Conservation (phyloP, 176 grass and related monocot genomes). For the Triticum urartu region DNA sequence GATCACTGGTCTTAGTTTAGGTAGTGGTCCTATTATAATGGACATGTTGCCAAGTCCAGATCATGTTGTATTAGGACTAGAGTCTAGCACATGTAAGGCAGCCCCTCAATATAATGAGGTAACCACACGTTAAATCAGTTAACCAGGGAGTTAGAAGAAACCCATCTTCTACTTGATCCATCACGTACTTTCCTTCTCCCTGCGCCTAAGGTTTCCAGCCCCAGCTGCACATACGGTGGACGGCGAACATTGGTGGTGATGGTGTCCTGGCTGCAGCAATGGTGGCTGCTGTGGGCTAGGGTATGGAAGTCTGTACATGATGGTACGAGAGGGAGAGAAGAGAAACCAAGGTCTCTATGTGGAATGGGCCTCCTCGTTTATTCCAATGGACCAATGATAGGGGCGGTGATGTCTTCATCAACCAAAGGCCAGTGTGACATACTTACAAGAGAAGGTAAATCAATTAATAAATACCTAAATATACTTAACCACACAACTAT, state of each 20-base stretch:
- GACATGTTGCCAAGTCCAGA: not conserved
- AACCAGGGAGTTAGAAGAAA: not conserved
- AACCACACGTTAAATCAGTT: not conserved
- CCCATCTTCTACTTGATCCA: not conserved
- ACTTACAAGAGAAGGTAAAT: not conserved
- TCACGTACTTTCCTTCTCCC: not conserved
- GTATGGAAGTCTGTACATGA: not conserved
- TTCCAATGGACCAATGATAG: not conserved
- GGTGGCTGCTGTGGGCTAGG: not conserved
- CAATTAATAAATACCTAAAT: not conserved
- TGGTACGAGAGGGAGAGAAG: not conserved
- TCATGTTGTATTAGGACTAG: not conserved
- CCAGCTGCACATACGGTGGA: not conserved
- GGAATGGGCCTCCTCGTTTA: not conserved
- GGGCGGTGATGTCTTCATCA: not conserved
- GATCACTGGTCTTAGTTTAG: not conserved
- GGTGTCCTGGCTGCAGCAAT: not conserved
- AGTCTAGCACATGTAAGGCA: not conserved
- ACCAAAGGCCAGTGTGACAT: not conserved
- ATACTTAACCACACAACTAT: not conserved
- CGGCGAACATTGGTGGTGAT: not conserved
- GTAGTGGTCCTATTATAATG: not conserved
- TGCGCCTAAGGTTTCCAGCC: not conserved
- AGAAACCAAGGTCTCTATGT: not conserved
- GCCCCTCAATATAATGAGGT: not conserved